Evolutionary conservation across 345 rosid species (phyloP), one percentile per base, ranked within the genome.

Genomic region (Salix caprea): DNA sequence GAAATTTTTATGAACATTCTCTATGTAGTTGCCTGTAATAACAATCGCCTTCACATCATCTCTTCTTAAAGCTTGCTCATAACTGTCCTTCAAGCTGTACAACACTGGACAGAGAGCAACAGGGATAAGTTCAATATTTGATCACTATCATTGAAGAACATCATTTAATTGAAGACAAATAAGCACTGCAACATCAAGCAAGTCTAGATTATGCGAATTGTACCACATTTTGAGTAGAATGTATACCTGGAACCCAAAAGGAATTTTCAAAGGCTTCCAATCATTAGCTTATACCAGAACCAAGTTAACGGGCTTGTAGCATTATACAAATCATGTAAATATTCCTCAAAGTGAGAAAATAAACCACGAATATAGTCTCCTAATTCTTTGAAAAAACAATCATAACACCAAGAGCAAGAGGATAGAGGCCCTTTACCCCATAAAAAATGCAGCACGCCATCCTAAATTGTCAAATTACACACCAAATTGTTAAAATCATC

Each of bases 1-100:
- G 5, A 28, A 24, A 40, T 32, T 71, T 67, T 66, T 9, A 14
- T 7, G 46, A 79, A 40, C 32, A 37, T 67, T 75, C 72, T 48
- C 65, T 61, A 21, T 40, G 69, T 37, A 74, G 83, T 65, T 74
- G 90, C 98, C 99, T 6, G 97, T 88, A 67, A 96, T 74, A 69
- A 96, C 98, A 82, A 96, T 91, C 42, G 99, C 99, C 85, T 91
- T 94, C 67, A 96, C 98, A 87, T 96, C 97, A 78, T 89, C 84
- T 86, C 97, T 90, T 67, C 77, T 85, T 65, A 92, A 80, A 77
- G 98, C 98, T 79, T 91, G 84, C 21, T 89, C 95, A 73, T 81
- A 92, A 81, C 81, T 89, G n/a, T 91, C 91, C 79, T 86, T 94
- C 86, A 96, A 87, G 80, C 93, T 89, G 76, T 75, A 13, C 70